Base-by-base conservation (phyloP, 768 basidiomycete genomes). In the Lentinula sp. region DNA sequence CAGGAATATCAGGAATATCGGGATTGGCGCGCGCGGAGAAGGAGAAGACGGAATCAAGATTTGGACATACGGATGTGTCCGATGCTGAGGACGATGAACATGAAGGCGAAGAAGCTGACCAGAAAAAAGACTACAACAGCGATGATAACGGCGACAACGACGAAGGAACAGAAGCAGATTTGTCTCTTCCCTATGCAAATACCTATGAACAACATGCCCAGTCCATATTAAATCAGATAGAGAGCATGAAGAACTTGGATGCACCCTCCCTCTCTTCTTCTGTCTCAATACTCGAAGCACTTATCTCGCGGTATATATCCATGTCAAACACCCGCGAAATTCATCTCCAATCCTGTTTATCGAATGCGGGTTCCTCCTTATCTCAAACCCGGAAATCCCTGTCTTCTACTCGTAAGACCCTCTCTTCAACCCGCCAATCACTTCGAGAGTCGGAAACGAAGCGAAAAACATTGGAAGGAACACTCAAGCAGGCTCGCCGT, bases 141-240 rank as follows among this genome's bases (percentile, higher is more conserved):
- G 35, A 37, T 28, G 11, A 50, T 77, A 15, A 70, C 74, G 3
- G 10, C 66, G 70, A 28, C 68, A 66, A 21, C 66, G 62, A 0
- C 85, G 45, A 10, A 6, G 45, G 13, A 39, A 39, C 37, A 39
- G 37, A 39, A 39, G 13, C 37, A 39, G 37, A 21, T 2, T 46
- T n/a, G 1, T 1, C 11, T 7, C 21, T 86, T 0, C 91, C 91
- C 0, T 80, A 92, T 65, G 77, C 81, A 16, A 69, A 70, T 23
- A 75, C 74, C 4, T 87, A 88, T 62, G 84, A 85, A 57, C 70
- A 46, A 46, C 45, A 46, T 18, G 5, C 45, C 10, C 5, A 21
- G 10, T n/a, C 8, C 18, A 46, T 46, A 4, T 21, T 46, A 16
- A 8, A 46, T n/a, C 45, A 46, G 21, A 18, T 21, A 5, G 18